phyloP scores from a whole-genome alignment of 2,329 filamentous ascomycete species.

The Colletotrichum simmondsii region DNA sequence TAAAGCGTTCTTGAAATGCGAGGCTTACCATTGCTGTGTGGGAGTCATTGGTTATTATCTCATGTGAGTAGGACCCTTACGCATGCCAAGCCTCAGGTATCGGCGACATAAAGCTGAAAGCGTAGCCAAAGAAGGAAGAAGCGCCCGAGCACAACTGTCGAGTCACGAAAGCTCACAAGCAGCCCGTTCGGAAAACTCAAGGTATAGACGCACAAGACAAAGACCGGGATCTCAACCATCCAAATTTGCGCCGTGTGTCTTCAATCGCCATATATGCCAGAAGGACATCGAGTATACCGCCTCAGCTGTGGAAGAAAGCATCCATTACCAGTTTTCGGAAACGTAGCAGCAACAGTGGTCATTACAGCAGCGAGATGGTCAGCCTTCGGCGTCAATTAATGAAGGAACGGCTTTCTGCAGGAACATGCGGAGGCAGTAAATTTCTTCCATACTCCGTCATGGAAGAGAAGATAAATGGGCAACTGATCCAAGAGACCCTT shows the following conservation, averaged over 20 bases:
- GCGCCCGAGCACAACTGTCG: neutral
- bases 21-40: neutral
- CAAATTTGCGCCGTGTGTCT: neutral
- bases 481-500: neutral
- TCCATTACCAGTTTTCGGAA: neutral
- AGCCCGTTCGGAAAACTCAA: neutral
- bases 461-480: neutral
- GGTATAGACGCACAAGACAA: neutral
- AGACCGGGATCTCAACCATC: neutral
- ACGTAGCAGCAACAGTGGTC: neutral
- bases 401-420: neutral
- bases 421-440: neutral
- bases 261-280: neutral
- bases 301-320: neutral
- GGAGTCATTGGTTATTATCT: neutral
- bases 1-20: neutral
- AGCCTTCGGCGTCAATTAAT: neutral
- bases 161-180: neutral
- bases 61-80: neutral
- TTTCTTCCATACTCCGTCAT: neutral
- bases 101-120: neutral
- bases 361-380: neutral
- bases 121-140: neutral
- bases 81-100: neutral
- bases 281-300: neutral